Conservation (phyloP, 495 filamentous ascomycete species). For the Neurospora intermedia region DNA sequence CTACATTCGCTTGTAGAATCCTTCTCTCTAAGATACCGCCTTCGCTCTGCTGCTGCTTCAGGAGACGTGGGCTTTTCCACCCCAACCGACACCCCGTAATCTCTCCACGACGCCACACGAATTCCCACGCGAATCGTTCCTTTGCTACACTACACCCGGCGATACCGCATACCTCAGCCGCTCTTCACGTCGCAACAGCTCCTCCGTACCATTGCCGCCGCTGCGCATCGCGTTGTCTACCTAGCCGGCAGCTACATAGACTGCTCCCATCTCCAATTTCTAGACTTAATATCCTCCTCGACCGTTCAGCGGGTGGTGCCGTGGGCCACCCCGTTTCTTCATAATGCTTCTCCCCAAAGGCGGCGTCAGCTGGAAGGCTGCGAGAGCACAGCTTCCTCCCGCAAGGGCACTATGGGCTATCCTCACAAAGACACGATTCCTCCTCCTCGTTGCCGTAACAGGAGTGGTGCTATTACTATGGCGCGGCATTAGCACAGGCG, state of each 20-base stretch:
- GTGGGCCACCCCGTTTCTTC: constrained; percentile 25
- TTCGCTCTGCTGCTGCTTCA: neutral
- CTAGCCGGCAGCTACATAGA: neutral
- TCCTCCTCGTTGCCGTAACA: constrained; percentile 61
- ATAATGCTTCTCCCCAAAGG: constrained; percentile 67
- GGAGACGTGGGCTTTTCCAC: neutral
- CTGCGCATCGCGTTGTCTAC: neutral
- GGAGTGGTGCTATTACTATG: constrained; percentile 77
- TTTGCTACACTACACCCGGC: neutral
- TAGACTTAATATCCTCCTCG: constrained; percentile 1
- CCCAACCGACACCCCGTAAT: neutral
- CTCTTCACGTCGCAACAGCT: neutral
- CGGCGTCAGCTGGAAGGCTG: constrained; percentile 87
- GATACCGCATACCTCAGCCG: neutral
- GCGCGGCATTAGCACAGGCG: constrained; percentile 72
- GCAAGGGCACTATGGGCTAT: constrained; percentile 68
- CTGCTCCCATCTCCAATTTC: neutral
- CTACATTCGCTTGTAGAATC: neutral
- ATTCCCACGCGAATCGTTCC: neutral
- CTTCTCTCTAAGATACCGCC: neutral
- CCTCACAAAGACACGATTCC: constrained; percentile 67
- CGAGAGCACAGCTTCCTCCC: constrained; percentile 70
- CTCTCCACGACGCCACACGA: neutral
- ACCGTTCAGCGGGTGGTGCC: constrained; percentile 20
- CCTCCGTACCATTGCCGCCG: neutral